Percentiles rank a stretch among this genome's conserved stretches.
phyloP scores from a whole-genome alignment of 768 basidiomycete genomes.

The Panus rudis region DNA sequence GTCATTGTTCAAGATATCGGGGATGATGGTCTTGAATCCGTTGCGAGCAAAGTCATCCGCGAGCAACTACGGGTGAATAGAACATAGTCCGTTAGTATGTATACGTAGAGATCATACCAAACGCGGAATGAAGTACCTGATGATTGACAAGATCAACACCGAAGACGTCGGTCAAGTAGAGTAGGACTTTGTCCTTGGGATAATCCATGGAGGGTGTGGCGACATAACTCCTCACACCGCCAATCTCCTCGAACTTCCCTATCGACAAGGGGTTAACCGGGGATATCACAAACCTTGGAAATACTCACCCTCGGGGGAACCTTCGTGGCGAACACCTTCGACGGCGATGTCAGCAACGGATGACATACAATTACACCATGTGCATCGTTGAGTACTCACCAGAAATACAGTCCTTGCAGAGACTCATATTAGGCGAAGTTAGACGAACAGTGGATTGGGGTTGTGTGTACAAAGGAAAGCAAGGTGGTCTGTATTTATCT shows the following conservation, averaged over 20 bases:
- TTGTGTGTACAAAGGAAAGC: too few species aligned
- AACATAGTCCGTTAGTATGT: too few species aligned
- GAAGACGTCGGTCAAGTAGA: conserved; percentile 33
- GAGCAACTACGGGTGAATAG: conserved; percentile 26
- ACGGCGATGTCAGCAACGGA: background rate
- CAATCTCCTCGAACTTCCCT: conserved; percentile 32
- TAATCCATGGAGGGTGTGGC: conserved; percentile 31
- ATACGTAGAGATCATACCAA: background rate
- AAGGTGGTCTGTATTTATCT: too few species aligned
- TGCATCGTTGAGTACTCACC: background rate
- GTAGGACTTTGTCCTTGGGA: conserved; percentile 28
- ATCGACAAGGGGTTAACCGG: background rate
- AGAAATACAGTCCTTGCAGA: background rate
- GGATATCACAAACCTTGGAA: background rate
- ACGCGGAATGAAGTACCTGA: conserved; percentile 11
- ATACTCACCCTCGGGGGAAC: conserved; percentile 13
- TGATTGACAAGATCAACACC: conserved; percentile 24
- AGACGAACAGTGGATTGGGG: too few species aligned
- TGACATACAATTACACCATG: background rate
- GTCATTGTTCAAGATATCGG: too few species aligned
- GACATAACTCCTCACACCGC: conserved; percentile 34
- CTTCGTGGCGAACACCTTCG: conserved; percentile 17
- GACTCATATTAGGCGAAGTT: background rate
- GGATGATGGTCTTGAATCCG: conserved; percentile 14
- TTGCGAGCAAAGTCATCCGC: conserved; percentile 38